Conservation (phyloP, 257 asterid species). For the Plantago major region DNA sequence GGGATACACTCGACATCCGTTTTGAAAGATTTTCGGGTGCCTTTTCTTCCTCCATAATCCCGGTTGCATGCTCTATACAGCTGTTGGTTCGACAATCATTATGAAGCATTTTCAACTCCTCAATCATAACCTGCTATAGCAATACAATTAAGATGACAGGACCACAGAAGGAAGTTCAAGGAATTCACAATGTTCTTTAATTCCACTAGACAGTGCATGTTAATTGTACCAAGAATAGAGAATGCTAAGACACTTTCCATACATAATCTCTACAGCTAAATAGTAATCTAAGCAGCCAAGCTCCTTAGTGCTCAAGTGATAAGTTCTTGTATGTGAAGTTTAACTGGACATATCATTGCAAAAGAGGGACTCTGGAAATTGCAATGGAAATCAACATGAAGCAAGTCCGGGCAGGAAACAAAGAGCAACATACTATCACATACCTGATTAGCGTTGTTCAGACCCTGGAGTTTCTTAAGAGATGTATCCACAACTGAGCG, state of each 20-base stretch:
- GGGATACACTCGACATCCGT: conserved; percentile 61
- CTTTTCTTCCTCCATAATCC: conserved; percentile 81
- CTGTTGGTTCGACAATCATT: conserved; percentile 69
- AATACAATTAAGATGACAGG: conserved; percentile 7
- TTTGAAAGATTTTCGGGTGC: conserved; percentile 82
- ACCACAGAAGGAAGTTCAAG: conserved; percentile 8
- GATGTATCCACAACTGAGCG: conserved; percentile 61
- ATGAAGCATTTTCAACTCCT: conserved; percentile 59
- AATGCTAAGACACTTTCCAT: neutral
- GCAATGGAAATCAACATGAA: neutral
- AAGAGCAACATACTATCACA: conserved; percentile 1
- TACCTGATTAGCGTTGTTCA: conserved; percentile 58
- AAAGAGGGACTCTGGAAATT: conserved; percentile 5
- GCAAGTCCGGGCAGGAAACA: conserved; percentile 2
- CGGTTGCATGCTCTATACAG: conserved; percentile 89
- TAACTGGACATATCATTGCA: no score
- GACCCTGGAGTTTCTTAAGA: conserved; percentile 51
- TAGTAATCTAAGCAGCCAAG: conserved; percentile 12
- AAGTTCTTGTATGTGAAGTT: no score
- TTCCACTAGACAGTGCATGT: conserved; percentile 9
- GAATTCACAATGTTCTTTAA: conserved; percentile 2
- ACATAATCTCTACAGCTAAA: neutral
- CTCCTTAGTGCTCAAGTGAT: neutral
- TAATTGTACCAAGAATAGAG: neutral
- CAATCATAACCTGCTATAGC: conserved; percentile 45